Conservation (phyloP, 345 rosid species). For the Psidium guajava region DNA sequence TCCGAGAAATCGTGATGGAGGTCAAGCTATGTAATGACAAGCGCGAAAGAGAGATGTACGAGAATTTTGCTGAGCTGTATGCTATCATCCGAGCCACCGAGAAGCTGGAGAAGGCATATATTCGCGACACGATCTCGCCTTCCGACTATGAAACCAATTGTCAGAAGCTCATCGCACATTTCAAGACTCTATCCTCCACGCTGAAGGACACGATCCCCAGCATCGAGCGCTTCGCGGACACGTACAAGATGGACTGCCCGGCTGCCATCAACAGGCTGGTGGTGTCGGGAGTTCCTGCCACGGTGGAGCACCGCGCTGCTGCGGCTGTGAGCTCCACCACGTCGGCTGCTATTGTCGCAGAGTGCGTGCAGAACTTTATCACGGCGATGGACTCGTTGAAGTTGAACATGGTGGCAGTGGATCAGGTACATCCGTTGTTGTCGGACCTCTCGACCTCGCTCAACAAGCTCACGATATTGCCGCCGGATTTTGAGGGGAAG, state of each 20-base stretch:
- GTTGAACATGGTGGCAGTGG: slow-evolving; percentile 92
- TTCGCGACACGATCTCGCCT: slow-evolving; percentile 70
- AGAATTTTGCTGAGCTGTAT: slow-evolving; percentile 87
- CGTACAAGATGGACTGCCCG: slow-evolving; percentile 91
- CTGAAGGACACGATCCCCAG: slow-evolving; percentile 73
- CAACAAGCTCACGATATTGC: slow-evolving; percentile 60
- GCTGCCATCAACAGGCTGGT: slow-evolving; percentile 85
- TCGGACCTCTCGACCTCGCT: slow-evolving; percentile 80
- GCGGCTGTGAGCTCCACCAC: slow-evolving; percentile 41
- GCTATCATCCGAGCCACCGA: slow-evolving; percentile 94
- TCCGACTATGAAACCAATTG: slow-evolving; percentile 80
- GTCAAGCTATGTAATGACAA: slow-evolving; percentile 93
- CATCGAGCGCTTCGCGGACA: slow-evolving; percentile 84
- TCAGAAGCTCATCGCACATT: slow-evolving; percentile 85
- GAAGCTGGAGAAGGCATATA: slow-evolving; percentile 92
- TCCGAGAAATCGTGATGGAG: slow-evolving; percentile 42
- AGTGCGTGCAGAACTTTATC: slow-evolving; percentile 90
- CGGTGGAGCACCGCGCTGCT: slow-evolving; percentile 82
- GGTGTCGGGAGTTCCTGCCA: slow-evolving; percentile 88
- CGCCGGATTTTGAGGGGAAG: slow-evolving; percentile 89
- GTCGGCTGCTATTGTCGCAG: slow-evolving; percentile 85
- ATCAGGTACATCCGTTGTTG: slow-evolving; percentile 80
- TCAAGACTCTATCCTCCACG: slow-evolving; percentile 76
- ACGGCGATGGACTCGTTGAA: slow-evolving; percentile 96
- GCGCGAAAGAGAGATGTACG: slow-evolving; percentile 97